A percentile compares a stretch with the other conserved stretches of the same genome.
Conservation (phyloP, 176 grass and related monocot genomes). For the Aechmea fasciata region DNA sequence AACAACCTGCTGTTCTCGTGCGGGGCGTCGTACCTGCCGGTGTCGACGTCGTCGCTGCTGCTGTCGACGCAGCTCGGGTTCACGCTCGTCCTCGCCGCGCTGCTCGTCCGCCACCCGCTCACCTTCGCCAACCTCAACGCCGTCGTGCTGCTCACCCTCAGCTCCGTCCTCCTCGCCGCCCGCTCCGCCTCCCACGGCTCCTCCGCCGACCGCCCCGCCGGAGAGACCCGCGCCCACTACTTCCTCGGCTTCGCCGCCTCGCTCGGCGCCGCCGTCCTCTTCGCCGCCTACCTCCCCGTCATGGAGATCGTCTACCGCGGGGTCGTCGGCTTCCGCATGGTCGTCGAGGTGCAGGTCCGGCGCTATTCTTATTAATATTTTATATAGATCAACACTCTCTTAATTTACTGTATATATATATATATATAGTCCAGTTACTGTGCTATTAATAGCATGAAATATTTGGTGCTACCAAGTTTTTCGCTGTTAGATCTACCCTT, state of each 20-base stretch:
- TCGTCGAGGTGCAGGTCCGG: conserved; percentile 64
- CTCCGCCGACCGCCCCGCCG: conserved; percentile 35
- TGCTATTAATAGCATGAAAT: too few relatives aligned
- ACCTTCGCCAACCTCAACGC: conserved; percentile 85
- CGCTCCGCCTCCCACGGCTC: conserved; percentile 18
- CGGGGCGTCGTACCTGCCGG: conserved; percentile 74
- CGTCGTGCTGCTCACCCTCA: conserved; percentile 72
- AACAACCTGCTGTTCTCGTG: conserved; percentile 89
- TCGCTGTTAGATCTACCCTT: too few relatives aligned
- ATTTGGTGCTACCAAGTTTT: too few relatives aligned
- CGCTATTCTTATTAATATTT: too few relatives aligned
- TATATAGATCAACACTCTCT: too few relatives aligned
- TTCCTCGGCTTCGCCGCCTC: conserved; percentile 56
- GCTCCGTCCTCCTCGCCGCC: conserved; percentile 62
- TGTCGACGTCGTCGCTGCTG: conserved; percentile 83
- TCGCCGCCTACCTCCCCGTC: conserved; percentile 72
- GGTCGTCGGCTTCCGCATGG: conserved; percentile 56
- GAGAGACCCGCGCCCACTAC: conserved; percentile 37
- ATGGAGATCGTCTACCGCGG: conserved; percentile 74
- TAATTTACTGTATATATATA: too few relatives aligned
- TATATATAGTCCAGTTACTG: too few relatives aligned
- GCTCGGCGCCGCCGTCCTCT: conserved; percentile 72
- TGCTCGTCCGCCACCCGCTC: conserved; percentile 72
- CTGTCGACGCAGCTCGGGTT: conserved; percentile 88
- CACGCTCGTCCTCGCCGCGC: conserved; percentile 62